Conservation (phyloP, 2,329 filamentous ascomycete species). For the Alternaria sp. region DNA sequence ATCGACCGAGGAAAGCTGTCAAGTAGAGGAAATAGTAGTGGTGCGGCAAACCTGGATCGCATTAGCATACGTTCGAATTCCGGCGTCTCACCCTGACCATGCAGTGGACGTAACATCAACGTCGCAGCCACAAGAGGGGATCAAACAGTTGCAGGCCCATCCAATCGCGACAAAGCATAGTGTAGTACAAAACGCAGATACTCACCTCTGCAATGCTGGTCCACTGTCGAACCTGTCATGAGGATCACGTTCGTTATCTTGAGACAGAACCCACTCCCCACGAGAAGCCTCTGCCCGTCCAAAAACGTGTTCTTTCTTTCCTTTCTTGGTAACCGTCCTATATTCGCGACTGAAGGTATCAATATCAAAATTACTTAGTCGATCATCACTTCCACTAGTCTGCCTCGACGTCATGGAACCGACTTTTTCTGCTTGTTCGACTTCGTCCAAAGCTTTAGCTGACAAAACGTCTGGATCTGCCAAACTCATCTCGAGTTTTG, state of each 20-base stretch:
- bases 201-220: slow-evolving; percentile 49
- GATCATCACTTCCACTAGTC: slow-evolving; percentile 27
- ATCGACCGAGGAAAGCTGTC: slow-evolving; percentile 82
- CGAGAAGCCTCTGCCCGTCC: slow-evolving; percentile 52
- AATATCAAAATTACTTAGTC: slow-evolving; percentile 44
- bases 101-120: not conserved
- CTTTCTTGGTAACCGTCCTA: slow-evolving; percentile 19
- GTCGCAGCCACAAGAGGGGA: not conserved
- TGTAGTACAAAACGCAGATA: slow-evolving; percentile 7
- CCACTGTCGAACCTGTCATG: slow-evolving; percentile 48
- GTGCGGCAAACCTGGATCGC: slow-evolving; percentile 57
- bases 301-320: slow-evolving; percentile 52
- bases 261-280: slow-evolving; percentile 49
- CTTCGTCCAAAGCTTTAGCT: slow-evolving; percentile 29
- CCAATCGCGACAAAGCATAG: not conserved
- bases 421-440: slow-evolving; percentile 38
- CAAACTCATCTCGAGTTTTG: slow-evolving; percentile 75
- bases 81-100: not conserved
- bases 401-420: slow-evolving; percentile 35
- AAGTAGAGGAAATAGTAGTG: slow-evolving; percentile 76
- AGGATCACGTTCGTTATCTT: slow-evolving; percentile 42
- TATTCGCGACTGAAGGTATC: slow-evolving; percentile 47
- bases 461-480: slow-evolving; percentile 50
- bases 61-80: slow-evolving; percentile 20
- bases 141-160: not conserved